phyloP scores from a whole-genome alignment of 2,329 filamentous ascomycete species.

The Plenodomus lindquistii region DNA sequence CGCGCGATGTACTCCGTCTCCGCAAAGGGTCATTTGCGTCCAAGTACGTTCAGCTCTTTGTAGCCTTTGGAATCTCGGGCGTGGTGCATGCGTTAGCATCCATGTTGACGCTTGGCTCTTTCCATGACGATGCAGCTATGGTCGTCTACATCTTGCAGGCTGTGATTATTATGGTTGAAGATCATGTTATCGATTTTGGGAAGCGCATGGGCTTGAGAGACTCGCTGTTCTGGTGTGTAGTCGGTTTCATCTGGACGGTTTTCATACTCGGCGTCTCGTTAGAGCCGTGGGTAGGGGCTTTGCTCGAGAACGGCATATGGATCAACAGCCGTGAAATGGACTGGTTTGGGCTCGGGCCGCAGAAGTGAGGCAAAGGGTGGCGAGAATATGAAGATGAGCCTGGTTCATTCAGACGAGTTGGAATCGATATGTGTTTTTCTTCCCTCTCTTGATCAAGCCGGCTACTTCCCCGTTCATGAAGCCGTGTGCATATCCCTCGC shows the following conservation, averaged over 20 bases:
- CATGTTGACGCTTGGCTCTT: slow-evolving; percentile 17
- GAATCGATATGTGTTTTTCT: slow-evolving; percentile 9
- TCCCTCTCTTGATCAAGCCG: slow-evolving; percentile 14
- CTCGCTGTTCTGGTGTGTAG: slow-evolving; percentile 14
- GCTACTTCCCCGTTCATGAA: slow-evolving; percentile 35
- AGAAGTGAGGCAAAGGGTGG: neutral
- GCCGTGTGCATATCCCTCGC: slow-evolving; percentile 33
- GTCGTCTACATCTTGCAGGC: slow-evolving; percentile 29
- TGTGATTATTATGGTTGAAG: slow-evolving; percentile 31
- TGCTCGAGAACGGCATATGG: slow-evolving; percentile 23
- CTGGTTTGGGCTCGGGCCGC: slow-evolving; percentile 26
- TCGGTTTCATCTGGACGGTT: slow-evolving; percentile 28
- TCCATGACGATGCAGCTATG: slow-evolving; percentile 20
- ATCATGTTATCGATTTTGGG: slow-evolving; percentile 31
- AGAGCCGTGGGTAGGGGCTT: slow-evolving; percentile 7
- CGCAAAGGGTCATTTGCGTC: slow-evolving; percentile 32
- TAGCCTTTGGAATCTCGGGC: slow-evolving; percentile 22
- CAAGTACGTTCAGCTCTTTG: slow-evolving; percentile 36
- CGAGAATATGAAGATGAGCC: neutral
- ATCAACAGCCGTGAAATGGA: slow-evolving; percentile 20
- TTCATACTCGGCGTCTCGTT: slow-evolving; percentile 19
- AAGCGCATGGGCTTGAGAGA: slow-evolving; percentile 22
- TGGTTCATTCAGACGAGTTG: slow-evolving; percentile 12
- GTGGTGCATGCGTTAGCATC: slow-evolving; percentile 21
- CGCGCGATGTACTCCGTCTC: slow-evolving; percentile 22